A percentile compares a stretch with the other conserved stretches of the same genome.
phyloP scores from a whole-genome alignment of 352 stramenopile species.

The Globisporangium radiosum region DNA sequence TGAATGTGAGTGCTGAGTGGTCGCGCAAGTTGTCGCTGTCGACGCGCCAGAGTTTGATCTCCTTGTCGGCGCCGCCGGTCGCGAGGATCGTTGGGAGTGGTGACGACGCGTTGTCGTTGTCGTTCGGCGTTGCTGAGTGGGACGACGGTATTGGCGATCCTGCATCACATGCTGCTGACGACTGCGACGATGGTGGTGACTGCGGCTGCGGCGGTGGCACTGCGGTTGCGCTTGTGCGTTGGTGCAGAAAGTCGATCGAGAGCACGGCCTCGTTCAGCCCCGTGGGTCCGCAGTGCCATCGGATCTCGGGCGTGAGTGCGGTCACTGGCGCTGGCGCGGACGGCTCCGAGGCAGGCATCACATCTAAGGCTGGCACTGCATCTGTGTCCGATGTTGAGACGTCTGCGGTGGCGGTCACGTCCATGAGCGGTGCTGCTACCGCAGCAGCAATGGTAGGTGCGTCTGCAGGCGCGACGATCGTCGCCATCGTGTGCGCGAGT shows the following conservation, averaged over 20 bases:
- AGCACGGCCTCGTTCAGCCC: slow-evolving; percentile 85
- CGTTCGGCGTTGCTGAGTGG: not conserved
- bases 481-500: not conserved
- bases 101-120: not conserved
- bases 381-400: too few species aligned
- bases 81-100: slow-evolving; percentile 32
- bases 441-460: not conserved
- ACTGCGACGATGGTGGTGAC: not conserved
- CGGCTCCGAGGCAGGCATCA: not conserved
- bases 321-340: slow-evolving; percentile 22
- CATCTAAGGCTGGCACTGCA: too few species aligned
- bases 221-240: not conserved
- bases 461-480: not conserved
- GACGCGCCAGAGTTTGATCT: slow-evolving; percentile 85
- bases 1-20: slow-evolving; percentile 49
- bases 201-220: not conserved
- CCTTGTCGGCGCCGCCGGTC: slow-evolving; percentile 83
- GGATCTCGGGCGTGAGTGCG: slow-evolving; percentile 78
- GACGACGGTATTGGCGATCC: not conserved
- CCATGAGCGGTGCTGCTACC: not conserved
- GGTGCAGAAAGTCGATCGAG: slow-evolving; percentile 71
- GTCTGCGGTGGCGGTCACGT: too few species aligned
- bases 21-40: slow-evolving; percentile 15
- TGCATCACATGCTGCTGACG: too few species aligned
- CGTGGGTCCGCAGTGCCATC: slow-evolving; percentile 80